Evolutionary conservation across 2,329 filamentous ascomycete species (phyloP).

Genomic region (Pseudogymnoascus sp.): DNA sequence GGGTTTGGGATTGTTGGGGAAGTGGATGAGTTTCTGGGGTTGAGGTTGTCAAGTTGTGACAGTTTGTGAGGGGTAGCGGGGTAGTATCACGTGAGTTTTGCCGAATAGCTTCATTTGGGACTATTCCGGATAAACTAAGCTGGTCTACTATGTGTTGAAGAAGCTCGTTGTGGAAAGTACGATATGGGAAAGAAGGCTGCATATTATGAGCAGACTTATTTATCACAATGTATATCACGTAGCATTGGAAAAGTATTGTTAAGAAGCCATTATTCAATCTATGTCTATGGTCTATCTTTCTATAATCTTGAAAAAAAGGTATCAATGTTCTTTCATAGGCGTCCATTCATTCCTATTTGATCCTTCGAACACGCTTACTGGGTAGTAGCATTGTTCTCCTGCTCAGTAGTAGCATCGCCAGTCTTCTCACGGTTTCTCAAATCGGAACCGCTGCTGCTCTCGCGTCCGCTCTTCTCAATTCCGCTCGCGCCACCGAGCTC

Average conservation of each 20-base stretch:
- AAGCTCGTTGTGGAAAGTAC: not conserved
- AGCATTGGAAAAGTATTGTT: not conserved
- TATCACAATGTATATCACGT: not conserved
- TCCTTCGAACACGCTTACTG: not conserved
- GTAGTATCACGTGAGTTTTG: not conserved
- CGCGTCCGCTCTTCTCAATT: not conserved
- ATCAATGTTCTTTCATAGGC: not conserved
- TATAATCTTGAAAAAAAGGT: not conserved
- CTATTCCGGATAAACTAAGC: not conserved
- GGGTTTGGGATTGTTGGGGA: not conserved
- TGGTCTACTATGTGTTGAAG: not conserved
- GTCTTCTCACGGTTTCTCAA: not conserved
- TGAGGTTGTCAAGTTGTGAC: not conserved
- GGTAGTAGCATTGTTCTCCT: not conserved
- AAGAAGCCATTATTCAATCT: slow-evolving; percentile 4
- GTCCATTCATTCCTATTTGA: not conserved
- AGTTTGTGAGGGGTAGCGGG: not conserved
- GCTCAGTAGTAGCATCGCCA: not conserved
- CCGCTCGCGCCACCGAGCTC: not conserved
- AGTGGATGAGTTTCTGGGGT: not conserved
- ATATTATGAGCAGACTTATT: not conserved
- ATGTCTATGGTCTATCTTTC: slow-evolving; percentile 4
- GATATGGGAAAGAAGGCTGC: not conserved
- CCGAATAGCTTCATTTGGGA: not conserved
- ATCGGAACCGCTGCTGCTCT: not conserved